Conservation (phyloP, 2,329 filamentous ascomycete species). For the Drechslerella stenobrocha region DNA sequence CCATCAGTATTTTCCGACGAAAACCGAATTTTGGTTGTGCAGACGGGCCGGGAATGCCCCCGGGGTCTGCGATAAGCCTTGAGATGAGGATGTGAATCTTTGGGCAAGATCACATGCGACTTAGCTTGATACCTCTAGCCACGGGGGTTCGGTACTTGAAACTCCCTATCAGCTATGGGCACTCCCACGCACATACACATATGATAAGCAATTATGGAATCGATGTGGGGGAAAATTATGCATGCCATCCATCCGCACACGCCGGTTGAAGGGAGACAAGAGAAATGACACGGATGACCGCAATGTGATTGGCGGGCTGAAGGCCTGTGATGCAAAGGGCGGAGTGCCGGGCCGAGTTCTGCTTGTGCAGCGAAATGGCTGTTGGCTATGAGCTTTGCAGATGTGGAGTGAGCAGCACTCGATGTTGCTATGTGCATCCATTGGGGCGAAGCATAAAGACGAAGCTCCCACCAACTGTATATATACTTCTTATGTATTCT, state of each 20-base stretch:
- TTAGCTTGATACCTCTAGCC: no score
- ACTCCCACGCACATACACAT: background rate
- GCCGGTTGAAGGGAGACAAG: background rate
- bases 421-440: no score
- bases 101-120: background rate
- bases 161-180: background rate
- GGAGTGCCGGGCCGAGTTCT: no score
- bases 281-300: background rate
- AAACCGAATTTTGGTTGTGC: constrained; percentile 1
- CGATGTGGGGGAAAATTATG: background rate
- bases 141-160: no score
- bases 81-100: background rate
- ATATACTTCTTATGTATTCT: background rate
- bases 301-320: no score
- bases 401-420: no score
- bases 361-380: no score
- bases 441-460: no score
- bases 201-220: background rate
- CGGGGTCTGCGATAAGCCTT: background rate
- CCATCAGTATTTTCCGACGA: background rate
- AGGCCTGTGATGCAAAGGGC: background rate
- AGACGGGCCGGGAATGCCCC: constrained; percentile 2
- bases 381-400: no score
- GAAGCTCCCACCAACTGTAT: no score
- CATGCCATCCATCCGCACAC: background rate